phyloP scores from a whole-genome alignment of 768 basidiomycete species.

The Phanerochaete carnosa region DNA sequence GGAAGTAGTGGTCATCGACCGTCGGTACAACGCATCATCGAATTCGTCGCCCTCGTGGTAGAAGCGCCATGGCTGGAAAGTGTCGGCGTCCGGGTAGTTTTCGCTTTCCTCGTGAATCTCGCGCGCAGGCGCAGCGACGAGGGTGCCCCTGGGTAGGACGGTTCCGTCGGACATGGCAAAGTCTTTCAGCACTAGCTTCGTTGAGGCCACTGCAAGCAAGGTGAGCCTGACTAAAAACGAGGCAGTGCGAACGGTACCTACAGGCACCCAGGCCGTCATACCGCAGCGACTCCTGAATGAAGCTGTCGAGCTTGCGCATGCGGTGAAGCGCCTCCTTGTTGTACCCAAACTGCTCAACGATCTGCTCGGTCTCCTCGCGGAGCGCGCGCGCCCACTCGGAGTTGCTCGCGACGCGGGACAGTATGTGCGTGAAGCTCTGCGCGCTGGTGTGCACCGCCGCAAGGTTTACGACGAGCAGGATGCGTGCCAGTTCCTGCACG shows the following conservation, averaged over 20 bases:
- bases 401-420: conserved; percentile 26
- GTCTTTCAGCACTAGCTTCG: conserved; percentile 26
- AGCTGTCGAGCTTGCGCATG: conserved; percentile 34
- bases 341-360: conserved; percentile 20
- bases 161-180: conserved; percentile 43
- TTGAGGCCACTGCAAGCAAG: conserved; percentile 19
- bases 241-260: conserved; percentile 9
- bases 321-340: conserved; percentile 25
- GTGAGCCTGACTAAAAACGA: neutral
- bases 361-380: conserved; percentile 28
- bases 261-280: conserved; percentile 19
- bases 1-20: conserved; percentile 11
- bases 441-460: conserved; percentile 35
- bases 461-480: conserved; percentile 38
- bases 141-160: conserved; percentile 35
- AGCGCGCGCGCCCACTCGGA: conserved; percentile 25
- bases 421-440: conserved; percentile 18
- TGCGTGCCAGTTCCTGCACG: conserved; percentile 14
- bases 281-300: conserved; percentile 29
- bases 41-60: conserved; percentile 21
- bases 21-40: neutral
- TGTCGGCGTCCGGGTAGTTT: conserved; percentile 30
- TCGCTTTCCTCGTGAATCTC: conserved; percentile 28
- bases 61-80: conserved; percentile 39
- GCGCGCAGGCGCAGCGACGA: conserved; percentile 26